Base-by-base conservation (phyloP, 768 basidiomycete genomes). In the Amanita rubescens region DNA sequence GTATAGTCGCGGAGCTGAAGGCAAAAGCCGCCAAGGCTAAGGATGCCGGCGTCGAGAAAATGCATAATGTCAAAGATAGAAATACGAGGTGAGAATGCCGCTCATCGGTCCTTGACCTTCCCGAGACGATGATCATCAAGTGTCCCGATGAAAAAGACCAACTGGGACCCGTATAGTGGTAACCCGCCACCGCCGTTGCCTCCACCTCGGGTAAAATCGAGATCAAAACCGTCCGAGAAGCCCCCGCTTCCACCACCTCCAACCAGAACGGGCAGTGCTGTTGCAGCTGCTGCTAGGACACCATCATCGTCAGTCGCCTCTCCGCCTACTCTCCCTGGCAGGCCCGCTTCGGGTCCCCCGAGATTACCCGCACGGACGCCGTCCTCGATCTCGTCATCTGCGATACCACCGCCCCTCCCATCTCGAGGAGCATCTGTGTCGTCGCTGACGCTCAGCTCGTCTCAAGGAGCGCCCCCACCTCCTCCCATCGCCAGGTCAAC, bases 11-110 rank as follows among this genome's bases (percentile, higher is more conserved):
- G 51, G 85, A 87, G 42, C 65, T 87, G 48, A 85, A 84, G 63
- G 77, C 77, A 37, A 81, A 79, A 59, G 86, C 87, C 9, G 64
- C 67, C 19, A 81, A 79, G 53, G 82, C 74, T n/a, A 83, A 83
- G 53, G 79, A 80, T 62, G 72, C 74, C 1, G 67, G 77, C 15
- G 73, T 80, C 14, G 69, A 72, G 54, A 81, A 75, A 61, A 49
- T 81, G 49, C 71, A 76, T 56, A 73, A 73, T 65, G 78, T 81
- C 19, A 75, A 74, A 58, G 84, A 86, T 67, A 72, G 75, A 20
- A 75, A 75, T 59, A 70, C 76, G 7, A 80, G 78, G 77, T 74
- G 55, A 49, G 65, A 41, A 20, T 7, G 14, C 8, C n/a, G 6
- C 14, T 19, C 25, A 7, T 11, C 3, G 8, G 30, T 20, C 14